Evolutionary conservation across 345 rosid genomes (phyloP).

Genomic region (Pelargonium nanum): DNA sequence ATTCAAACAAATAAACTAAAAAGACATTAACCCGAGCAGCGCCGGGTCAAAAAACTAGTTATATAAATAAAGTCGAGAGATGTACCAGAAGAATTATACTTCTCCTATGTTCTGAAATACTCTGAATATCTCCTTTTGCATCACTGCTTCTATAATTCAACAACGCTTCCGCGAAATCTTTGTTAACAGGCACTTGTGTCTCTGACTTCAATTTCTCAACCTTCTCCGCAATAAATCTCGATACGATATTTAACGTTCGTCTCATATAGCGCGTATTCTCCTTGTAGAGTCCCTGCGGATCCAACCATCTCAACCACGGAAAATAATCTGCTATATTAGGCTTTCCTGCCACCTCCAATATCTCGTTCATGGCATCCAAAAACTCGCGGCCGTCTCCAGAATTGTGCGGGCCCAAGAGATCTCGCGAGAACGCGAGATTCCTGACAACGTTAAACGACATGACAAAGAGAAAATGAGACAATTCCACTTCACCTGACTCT

Average conservation of each 20-base stretch:
- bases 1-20: no score
- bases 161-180: conserved; percentile 44
- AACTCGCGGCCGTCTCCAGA: conserved; percentile 25
- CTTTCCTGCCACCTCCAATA: conserved; percentile 31
- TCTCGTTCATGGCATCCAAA: conserved; percentile 19
- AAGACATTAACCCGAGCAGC: no score
- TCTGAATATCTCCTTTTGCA: no score
- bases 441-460: conserved; percentile 37
- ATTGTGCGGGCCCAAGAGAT: conserved; percentile 30
- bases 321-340: conserved; percentile 33
- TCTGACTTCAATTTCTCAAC: conserved; percentile 14
- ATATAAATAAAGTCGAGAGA: no score
- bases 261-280: conserved; percentile 38
- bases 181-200: conserved; percentile 1
- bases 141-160: conserved; percentile 35
- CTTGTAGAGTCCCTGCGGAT: conserved; percentile 43
- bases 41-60: no score
- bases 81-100: no score
- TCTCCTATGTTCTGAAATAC: no score
- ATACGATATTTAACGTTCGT: conserved; percentile 34
- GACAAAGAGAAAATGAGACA: conserved; percentile 33
- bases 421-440: conserved; percentile 46
- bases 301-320: conserved; percentile 37
- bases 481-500: conserved; percentile 25
- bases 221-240: conserved; percentile 31